Conservation (phyloP, 2,329 filamentous ascomycete genomes). For the Herpotrichia juniperi region DNA sequence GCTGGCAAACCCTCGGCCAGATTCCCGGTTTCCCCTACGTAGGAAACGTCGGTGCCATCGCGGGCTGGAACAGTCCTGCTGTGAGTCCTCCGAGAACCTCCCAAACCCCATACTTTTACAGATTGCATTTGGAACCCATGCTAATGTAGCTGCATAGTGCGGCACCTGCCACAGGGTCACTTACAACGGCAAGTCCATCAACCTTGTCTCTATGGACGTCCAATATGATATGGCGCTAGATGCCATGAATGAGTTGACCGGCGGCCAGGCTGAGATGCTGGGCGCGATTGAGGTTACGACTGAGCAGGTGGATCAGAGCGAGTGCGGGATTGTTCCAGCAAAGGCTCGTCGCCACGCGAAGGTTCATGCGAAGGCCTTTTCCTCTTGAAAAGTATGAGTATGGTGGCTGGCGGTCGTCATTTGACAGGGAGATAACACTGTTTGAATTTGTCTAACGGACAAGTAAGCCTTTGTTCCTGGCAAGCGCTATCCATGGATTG, state of each 20-base stretch:
- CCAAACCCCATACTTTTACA: background rate
- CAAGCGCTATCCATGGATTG: too few species aligned
- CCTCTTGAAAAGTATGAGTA: too few species aligned
- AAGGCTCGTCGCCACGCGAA: background rate
- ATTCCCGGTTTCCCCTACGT: conserved; percentile 56
- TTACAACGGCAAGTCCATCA: conserved; percentile 55
- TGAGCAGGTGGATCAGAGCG: background rate
- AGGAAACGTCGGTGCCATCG: conserved; percentile 55
- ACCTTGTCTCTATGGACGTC: conserved; percentile 56
- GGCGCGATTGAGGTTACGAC: background rate
- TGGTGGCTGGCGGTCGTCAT: too few species aligned
- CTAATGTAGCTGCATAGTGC: conserved; percentile 45
- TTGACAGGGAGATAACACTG: too few species aligned
- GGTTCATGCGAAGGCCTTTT: too few species aligned
- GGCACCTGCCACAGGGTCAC: conserved; percentile 59
- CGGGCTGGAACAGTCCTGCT: conserved; percentile 49
- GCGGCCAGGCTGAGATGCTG: conserved; percentile 22
- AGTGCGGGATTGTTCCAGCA: background rate
- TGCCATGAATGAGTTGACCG: conserved; percentile 58
- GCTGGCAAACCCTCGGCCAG: conserved; percentile 58
- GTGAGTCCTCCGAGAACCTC: background rate
- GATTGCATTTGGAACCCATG: too few species aligned
- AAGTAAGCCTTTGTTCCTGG: too few species aligned
- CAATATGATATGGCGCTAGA: conserved; percentile 52
- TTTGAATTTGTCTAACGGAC: too few species aligned